Conservation (phyloP, 441 rosid genomes). For the Raphanus hybrid region DNA sequence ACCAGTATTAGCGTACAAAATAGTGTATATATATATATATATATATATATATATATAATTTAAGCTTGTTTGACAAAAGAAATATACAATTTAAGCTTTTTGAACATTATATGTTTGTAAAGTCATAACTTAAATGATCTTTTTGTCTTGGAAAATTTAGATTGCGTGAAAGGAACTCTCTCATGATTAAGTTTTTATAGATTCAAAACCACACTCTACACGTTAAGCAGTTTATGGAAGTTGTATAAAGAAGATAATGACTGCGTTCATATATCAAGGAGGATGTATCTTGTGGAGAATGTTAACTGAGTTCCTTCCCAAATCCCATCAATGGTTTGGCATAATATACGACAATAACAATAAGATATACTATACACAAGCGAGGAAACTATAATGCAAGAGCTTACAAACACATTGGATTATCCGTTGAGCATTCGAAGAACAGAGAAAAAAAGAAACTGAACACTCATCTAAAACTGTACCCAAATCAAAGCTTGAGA, state of each 20-base stretch:
- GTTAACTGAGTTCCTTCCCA: slow-evolving; percentile 2
- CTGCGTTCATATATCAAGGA: slow-evolving; percentile 14
- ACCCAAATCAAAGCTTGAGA: background rate
- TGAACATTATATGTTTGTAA: too few species aligned
- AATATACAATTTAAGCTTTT: too few species aligned
- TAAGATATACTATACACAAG: background rate
- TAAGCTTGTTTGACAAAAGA: too few species aligned
- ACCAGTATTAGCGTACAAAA: background rate
- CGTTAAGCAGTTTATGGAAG: background rate
- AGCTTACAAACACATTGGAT: background rate
- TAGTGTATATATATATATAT: too few species aligned
- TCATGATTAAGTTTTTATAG: background rate
- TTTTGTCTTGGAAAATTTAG: background rate
- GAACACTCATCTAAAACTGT: background rate
- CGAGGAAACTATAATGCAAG: background rate
- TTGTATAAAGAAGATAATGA: background rate
- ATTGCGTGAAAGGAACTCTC: slow-evolving; percentile 12
- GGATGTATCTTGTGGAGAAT: slow-evolving; percentile 1
- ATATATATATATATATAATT: too few species aligned
- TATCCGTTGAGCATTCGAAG: background rate
- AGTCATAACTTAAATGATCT: background rate
- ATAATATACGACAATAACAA: background rate
- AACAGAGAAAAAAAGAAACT: background rate
- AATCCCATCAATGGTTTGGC: background rate
- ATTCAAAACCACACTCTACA: slow-evolving; percentile 1